phyloP scores from a whole-genome alignment of 1,284 basidiomycete genomes.

The Apiotrichum gracile region DNA sequence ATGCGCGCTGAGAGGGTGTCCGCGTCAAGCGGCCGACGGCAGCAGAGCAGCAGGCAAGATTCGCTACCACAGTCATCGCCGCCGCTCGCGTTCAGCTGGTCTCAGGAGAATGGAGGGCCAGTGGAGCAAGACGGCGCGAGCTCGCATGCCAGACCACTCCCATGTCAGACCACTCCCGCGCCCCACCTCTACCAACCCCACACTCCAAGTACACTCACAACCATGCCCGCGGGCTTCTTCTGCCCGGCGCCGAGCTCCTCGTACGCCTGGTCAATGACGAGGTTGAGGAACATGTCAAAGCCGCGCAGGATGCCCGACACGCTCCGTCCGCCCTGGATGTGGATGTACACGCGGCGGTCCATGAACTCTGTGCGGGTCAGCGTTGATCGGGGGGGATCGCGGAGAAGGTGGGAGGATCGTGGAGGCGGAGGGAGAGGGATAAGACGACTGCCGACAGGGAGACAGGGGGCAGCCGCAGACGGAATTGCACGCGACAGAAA shows the following conservation, averaged over 20 bases:
- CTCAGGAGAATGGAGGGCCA: too few relatives aligned
- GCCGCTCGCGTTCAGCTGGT: too few relatives aligned
- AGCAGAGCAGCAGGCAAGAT: too few relatives aligned
- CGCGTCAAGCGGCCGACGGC: too few relatives aligned
- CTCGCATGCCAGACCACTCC: too few relatives aligned
- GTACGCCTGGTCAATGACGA: constrained; percentile 90
- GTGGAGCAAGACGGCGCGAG: too few relatives aligned
- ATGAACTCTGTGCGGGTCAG: constrained; percentile 64
- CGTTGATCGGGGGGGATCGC: not conserved
- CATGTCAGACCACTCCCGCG: not conserved
- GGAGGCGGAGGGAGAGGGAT: not conserved
- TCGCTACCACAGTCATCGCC: too few relatives aligned
- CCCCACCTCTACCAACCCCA: too few relatives aligned
- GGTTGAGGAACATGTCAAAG: constrained; percentile 97
- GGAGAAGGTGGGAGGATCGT: not conserved
- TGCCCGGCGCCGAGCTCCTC: constrained; percentile 88
- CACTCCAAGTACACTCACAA: constrained; percentile 57
- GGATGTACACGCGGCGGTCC: constrained; percentile 94
- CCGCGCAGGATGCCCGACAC: constrained; percentile 93
- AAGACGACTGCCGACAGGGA: not conserved
- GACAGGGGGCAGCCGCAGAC: not conserved
- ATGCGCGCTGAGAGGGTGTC: too few relatives aligned
- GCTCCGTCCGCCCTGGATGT: constrained; percentile 93
- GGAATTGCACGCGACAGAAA: too few relatives aligned
- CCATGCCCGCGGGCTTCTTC: constrained; percentile 81